Base-by-base conservation (phyloP, 1,284 basidiomycete genomes). In the Puccinia novopanici region DNA sequence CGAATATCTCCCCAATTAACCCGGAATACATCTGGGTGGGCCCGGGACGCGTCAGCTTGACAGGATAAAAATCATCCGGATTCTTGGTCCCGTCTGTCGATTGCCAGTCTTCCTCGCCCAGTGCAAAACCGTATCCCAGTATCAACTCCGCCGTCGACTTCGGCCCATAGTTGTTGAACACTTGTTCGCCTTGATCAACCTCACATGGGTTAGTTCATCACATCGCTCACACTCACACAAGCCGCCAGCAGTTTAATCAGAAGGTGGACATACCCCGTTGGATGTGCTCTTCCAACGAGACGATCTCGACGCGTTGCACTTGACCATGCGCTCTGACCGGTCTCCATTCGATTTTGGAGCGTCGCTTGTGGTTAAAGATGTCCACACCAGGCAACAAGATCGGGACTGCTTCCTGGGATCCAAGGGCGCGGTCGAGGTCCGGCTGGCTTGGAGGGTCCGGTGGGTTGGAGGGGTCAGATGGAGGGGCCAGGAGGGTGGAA, bases 121-220 rank as follows among this genome's bases (percentile, higher is more conserved):
- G 55, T 30, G 30, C 68, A 67, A 80, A 80, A 0, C 78, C 78
- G 30, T 80, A 80, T n/a, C 78, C 78, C 34, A 80, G 40, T 24
- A 80, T 80, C 15, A 72, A 74, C 74, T 80, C 78, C 17, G 15
- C 78, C 10, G 70, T 80, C 19, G 78, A 74, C 27, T 80, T 80
- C 3, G 78, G 27, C 4, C 78, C 78, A 45, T 80, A 80, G 48
- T 80, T 80, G 34, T 80, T 80, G 45, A 73, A 80, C 27, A 80
- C 78, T 67, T 80, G 78, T 48, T 70, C 54, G 22, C 77, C 77
- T 79, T 45, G 22, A n/a, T 42, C 13, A 27, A 27, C 22, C 45
- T 37, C 27, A n/a, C n/a, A n/a, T n/a, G n/a, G n/a, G n/a, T n/a
- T n/a, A n/a, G n/a, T n/a, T n/a, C n/a, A n/a, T n/a, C n/a, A n/a